Evolutionary conservation across 495 filamentous ascomycete species (phyloP).

Genomic region (Paragyromitra xinjiangensis): DNA sequence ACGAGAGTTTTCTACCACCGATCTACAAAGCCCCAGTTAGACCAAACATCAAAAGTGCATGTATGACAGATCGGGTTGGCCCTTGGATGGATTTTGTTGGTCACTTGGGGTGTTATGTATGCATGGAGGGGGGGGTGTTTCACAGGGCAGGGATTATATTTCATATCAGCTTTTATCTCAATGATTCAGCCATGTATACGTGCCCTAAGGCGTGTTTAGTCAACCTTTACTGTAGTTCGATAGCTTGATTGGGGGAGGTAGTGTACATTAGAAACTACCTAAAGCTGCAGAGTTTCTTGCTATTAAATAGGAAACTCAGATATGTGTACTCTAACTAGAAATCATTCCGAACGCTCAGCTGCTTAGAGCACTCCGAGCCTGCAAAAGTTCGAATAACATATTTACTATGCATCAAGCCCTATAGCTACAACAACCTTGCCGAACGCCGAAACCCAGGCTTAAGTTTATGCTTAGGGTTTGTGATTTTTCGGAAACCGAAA

Average conservation of each 20-base stretch:
- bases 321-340: too few relatives aligned
- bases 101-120: not conserved
- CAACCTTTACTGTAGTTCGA: too few relatives aligned
- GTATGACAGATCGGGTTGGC: not conserved
- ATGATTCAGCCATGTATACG: too few relatives aligned
- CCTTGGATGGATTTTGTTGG: not conserved
- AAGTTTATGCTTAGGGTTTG: not conserved
- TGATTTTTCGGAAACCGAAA: not conserved
- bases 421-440: not conserved
- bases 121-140: not conserved
- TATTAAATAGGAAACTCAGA: too few relatives aligned
- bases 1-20: slow-evolving; percentile 17
- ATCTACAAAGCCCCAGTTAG: not conserved
- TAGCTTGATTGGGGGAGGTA: too few relatives aligned
- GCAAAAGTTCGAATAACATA: not conserved
- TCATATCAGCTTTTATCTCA: not conserved
- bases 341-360: too few relatives aligned
- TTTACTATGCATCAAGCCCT: not conserved
- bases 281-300: too few relatives aligned
- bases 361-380: not conserved
- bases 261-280: too few relatives aligned
- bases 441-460: not conserved
- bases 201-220: too few relatives aligned
- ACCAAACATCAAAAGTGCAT: not conserved
- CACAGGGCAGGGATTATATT: not conserved